These are phyloP conservation scores for Brassica cretica DNA, from an alignment of 345 rosid species.

Conservation along the genomic window DNA sequence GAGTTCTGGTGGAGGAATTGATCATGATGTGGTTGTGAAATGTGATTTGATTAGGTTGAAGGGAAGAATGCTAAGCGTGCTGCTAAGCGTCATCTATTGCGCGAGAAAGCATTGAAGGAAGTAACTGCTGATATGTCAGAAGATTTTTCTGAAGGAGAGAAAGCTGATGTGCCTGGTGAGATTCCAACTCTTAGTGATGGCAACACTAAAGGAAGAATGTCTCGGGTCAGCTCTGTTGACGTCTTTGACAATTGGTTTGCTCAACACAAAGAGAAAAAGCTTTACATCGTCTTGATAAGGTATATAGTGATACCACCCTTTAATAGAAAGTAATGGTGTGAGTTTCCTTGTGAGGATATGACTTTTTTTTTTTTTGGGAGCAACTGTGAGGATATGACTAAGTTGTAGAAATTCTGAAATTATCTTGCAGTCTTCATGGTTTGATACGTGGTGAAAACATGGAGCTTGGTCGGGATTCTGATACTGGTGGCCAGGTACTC, in stretches of 20 bases:
- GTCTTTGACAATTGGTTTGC: constrained; percentile 70
- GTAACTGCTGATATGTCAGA: constrained; percentile 83
- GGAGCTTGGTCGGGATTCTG: constrained; percentile 91
- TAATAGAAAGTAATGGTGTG: not conserved
- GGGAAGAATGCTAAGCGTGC: constrained; percentile 64
- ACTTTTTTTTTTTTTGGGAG: no score
- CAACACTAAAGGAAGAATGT: constrained; percentile 53
- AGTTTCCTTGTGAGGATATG: not conserved
- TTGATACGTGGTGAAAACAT: constrained; percentile 77
- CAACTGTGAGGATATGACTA: not conserved
- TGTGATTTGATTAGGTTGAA: constrained; percentile 51
- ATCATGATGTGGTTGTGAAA: not conserved
- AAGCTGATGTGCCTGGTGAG: constrained; percentile 56
- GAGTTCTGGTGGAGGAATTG: not conserved
- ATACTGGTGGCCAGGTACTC: constrained; percentile 82
- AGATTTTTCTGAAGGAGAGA: constrained; percentile 73
- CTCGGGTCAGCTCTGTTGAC: constrained; percentile 63
- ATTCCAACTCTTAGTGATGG: constrained; percentile 50
- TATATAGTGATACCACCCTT: constrained; percentile 24
- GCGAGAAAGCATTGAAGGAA: constrained; percentile 59
- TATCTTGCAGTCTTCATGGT: constrained; percentile 72
- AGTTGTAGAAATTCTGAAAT: not conserved
- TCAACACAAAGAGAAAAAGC: constrained; percentile 68
- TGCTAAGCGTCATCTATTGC: constrained; percentile 60
- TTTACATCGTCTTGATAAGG: constrained; percentile 84